phyloP scores from a whole-genome alignment of 139 green algal genomes.

The Closterium sp. region DNA sequence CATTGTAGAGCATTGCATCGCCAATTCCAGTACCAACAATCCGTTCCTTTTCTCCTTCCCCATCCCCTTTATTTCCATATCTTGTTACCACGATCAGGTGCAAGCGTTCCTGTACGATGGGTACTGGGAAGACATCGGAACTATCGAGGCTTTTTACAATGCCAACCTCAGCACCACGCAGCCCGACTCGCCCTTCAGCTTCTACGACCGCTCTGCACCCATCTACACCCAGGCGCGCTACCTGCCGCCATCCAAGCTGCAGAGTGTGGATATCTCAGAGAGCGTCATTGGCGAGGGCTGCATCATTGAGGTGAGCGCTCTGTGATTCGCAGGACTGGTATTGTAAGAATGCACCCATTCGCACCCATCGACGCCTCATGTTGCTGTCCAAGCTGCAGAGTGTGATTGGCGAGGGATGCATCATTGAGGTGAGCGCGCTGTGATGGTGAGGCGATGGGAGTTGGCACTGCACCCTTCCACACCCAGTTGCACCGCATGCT shows the following conservation, averaged over 20 bases:
- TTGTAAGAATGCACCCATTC: too few species aligned
- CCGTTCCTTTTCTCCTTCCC: too few species aligned
- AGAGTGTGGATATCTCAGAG: constrained; percentile 62
- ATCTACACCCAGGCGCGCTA: constrained; percentile 84
- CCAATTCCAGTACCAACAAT: too few species aligned
- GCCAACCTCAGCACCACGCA: constrained; percentile 93
- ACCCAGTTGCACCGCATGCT: too few species aligned
- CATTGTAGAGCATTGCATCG: too few species aligned
- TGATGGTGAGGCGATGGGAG: too few species aligned
- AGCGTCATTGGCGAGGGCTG: constrained; percentile 70
- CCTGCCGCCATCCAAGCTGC: constrained; percentile 78
- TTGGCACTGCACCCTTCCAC: too few species aligned
- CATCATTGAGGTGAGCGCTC: constrained; percentile 53
- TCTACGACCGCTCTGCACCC: constrained; percentile 57
- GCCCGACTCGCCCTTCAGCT: constrained; percentile 74
- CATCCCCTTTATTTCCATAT: constrained; percentile 11
- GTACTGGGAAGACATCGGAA: constrained; percentile 98
- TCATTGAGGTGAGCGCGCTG: constrained; percentile 57
- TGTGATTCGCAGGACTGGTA: too few species aligned
- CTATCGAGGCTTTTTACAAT: constrained; percentile 98
- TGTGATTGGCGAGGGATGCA: constrained; percentile 68
- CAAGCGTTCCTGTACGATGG: constrained; percentile 95
- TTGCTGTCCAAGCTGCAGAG: constrained; percentile 72
- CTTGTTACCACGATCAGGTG: constrained; percentile 6
- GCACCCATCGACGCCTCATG: too few species aligned